A percentile compares a stretch with the other conserved stretches of the same genome.
These are phyloP conservation scores for Boechera divaricarpa DNA, from an alignment of 345 rosid species.

Conservation along the genomic window DNA sequence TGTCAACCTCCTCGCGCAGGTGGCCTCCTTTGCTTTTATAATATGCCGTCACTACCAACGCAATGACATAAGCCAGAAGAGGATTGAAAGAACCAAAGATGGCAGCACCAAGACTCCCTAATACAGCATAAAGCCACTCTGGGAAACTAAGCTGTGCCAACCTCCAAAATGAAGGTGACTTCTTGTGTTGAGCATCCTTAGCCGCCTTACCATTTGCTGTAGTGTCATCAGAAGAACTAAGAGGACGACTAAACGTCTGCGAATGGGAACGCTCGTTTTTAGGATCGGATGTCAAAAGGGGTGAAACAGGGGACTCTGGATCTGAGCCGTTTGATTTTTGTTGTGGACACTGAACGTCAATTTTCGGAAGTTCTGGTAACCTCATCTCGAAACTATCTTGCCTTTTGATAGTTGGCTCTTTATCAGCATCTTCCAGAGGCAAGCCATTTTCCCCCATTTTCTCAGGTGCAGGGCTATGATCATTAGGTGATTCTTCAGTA, in stretches of 20 bases:
- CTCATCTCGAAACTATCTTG: conserved; percentile 98
- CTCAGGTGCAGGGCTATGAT: conserved; percentile 77
- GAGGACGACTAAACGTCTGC: conserved; percentile 94
- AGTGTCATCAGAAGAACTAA: conserved; percentile 74
- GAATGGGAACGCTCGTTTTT: conserved; percentile 96
- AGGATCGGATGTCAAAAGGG: conserved; percentile 92
- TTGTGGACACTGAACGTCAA: conserved; percentile 69
- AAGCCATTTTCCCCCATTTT: conserved; percentile 68
- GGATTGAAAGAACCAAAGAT: conserved; percentile 98
- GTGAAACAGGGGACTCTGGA: conserved; percentile 98
- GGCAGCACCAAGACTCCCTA: conserved; percentile 98
- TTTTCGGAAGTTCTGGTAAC: conserved; percentile 87
- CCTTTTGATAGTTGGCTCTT: conserved; percentile 88
- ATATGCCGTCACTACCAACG: conserved; percentile 81
- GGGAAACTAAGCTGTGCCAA: conserved; percentile 92
- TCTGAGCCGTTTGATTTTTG: conserved; percentile 80
- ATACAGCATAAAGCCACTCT: conserved; percentile 96
- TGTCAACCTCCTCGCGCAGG: conserved; percentile 75
- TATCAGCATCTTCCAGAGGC: conserved; percentile 60
- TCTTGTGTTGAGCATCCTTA: conserved; percentile 59
- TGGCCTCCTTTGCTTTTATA: conserved; percentile 55
- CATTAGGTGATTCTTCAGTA: conserved; percentile 74
- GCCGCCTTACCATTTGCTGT: conserved; percentile 55
- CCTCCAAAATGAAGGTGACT: conserved; percentile 90
- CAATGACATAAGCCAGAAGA: conserved; percentile 91